Evolutionary conservation across 2,329 filamentous ascomycete species (phyloP).

Genomic region (Colletotrichum magnum): DNA sequence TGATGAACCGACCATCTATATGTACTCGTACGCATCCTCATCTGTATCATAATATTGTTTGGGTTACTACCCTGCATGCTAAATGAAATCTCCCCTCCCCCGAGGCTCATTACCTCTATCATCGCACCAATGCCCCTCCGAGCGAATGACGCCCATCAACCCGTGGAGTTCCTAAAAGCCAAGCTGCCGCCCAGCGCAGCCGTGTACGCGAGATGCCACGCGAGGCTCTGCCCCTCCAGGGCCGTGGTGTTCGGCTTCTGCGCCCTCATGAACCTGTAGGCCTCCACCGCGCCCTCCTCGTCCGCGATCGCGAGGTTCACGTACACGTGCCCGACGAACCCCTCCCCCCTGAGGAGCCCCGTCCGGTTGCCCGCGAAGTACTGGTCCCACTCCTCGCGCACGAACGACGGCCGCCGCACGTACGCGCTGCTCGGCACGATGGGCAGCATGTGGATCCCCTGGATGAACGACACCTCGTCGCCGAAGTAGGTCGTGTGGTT

Average conservation of each 20-base stretch:
- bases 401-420: conserved; percentile 74
- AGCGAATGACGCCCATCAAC: not conserved
- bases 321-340: conserved; percentile 84
- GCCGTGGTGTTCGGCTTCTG: conserved; percentile 4
- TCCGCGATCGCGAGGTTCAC: conserved; percentile 81
- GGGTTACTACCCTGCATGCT: too few species aligned
- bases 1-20: not conserved
- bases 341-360: conserved; percentile 76
- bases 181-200: conserved; percentile 31
- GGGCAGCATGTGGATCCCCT: conserved; percentile 81
- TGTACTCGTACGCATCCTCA: not conserved
- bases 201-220: conserved; percentile 32
- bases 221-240: conserved; percentile 13
- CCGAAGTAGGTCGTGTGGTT: conserved; percentile 88
- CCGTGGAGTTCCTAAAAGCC: not conserved
- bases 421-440: conserved; percentile 73
- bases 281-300: conserved; percentile 21
- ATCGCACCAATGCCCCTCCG: too few species aligned
- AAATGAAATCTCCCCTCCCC: too few species aligned
- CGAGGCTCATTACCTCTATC: too few species aligned
- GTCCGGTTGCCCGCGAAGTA: conserved; percentile 33
- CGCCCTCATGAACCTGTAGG: conserved; percentile 32
- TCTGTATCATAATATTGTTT: too few species aligned
- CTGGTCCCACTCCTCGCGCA: conserved; percentile 78
- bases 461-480: conserved; percentile 64